Evolutionary conservation across 768 basidiomycete genomes (phyloP).

Genomic region (Podaxis mareebaensis): DNA sequence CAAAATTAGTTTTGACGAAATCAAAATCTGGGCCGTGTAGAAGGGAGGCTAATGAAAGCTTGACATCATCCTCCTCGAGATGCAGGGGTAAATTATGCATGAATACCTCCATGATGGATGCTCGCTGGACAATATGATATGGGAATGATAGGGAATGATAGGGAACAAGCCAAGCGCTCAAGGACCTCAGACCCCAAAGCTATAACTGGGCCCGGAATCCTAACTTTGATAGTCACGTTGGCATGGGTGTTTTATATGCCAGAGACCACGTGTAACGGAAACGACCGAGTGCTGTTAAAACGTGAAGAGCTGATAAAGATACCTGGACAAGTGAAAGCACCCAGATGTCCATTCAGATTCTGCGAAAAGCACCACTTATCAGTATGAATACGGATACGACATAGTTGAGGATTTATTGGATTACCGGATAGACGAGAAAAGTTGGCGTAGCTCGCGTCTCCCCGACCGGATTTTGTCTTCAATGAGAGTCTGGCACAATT

Average conservation of each 20-base stretch:
- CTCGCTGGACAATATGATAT: conserved; percentile 1
- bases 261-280: neutral
- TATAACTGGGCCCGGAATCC: neutral
- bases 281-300: neutral
- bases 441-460: conserved; percentile 60
- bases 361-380: neutral
- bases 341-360: neutral
- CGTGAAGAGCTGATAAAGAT: neutral
- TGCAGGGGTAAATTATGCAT: conserved; percentile 38
- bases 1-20: conserved; percentile 46
- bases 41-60: conserved; percentile 37
- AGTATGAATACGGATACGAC: neutral
- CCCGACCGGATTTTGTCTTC: conserved; percentile 58
- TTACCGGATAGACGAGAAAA: conserved; percentile 44
- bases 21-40: conserved; percentile 48
- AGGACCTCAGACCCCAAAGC: neutral
- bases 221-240: neutral
- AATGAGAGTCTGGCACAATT: conserved; percentile 46
- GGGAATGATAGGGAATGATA: conserved; percentile 8
- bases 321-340: neutral
- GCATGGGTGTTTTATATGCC: neutral
- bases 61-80: conserved; percentile 31
- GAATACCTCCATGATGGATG: conserved; percentile 38
- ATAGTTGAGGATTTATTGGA: neutral
- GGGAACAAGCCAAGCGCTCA: neutral